Base-by-base conservation (phyloP, 2,329 filamentous ascomycete species). In the Cercospora nicotianae region DNA sequence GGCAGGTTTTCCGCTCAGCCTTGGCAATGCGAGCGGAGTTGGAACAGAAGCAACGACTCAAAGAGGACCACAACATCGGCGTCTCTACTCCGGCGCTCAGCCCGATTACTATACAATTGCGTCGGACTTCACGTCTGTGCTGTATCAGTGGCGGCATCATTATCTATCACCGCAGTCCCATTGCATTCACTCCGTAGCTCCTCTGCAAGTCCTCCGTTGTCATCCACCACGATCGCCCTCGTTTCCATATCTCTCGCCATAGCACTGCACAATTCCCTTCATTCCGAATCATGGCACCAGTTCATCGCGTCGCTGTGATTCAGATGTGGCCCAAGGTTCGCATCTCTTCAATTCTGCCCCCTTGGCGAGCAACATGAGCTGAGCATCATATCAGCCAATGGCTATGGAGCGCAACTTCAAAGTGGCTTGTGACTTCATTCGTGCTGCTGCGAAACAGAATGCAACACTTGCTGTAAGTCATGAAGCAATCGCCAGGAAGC, bases 261-360 rank as follows among this genome's bases (percentile, higher is more conserved):
- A 23, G 6, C 55, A 36, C 30, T 20, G 9, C 55, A 20, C 23
- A n/a, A 59, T 36, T 33, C 30, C n/a, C 8, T 9, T 23, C 2
- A 12, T 31, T 10, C 5, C 30, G 55, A 36, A 79, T 55, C 8
- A 84, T 83, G 82, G 79, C 81, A 9, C 79, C 81, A 5, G 77
- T 80, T 8, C 76, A 83, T 69, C 83, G 81, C 74, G 78, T 84
- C 20, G 83, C 83, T 10, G 81, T 84, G 0, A 81, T 85, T 18
- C 83, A 85, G 71, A 78, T 85, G 62, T 81, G 84, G 69, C 80
- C 82, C 4, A 82, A 84, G 77, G 83, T 83, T 72, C 33, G 66
- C 59, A n/a, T 18, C 28, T 31, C 33, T 36, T 12, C 30, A n/a
- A 20, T 60, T 18, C 9, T 58, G 20, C n/a, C 20, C 18, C 16